These are phyloP conservation scores for Boletus reticulatus DNA, from an alignment of 768 basidiomycete species.

Conservation along the genomic window DNA sequence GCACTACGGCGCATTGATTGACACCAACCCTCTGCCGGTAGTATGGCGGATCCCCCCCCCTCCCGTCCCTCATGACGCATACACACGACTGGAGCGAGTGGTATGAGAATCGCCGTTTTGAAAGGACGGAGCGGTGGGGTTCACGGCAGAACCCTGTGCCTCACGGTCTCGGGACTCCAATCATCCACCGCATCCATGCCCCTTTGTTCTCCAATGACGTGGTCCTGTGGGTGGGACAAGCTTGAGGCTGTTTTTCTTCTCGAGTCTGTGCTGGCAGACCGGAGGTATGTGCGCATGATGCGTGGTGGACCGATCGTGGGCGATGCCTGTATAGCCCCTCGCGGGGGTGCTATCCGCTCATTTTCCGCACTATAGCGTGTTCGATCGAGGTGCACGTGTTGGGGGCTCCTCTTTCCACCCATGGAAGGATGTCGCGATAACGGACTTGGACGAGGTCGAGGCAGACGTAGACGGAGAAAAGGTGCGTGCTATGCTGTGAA, in stretches of 20 bases:
- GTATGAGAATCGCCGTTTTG: conserved; percentile 3
- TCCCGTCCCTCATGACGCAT: too few species aligned
- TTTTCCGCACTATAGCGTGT: not conserved
- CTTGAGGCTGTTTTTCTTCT: not conserved
- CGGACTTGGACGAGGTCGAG: not conserved
- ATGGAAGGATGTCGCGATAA: not conserved
- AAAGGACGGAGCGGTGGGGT: not conserved
- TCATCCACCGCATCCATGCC: too few species aligned
- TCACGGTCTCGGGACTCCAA: not conserved
- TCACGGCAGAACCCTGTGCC: not conserved
- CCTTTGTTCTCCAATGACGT: not conserved
- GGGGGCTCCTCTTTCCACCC: not conserved
- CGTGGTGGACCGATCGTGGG: not conserved
- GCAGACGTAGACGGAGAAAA: not conserved
- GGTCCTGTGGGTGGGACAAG: not conserved
- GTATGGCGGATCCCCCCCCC: too few species aligned
- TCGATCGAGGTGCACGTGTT: not conserved
- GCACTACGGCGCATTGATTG: not conserved
- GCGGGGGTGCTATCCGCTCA: not conserved
- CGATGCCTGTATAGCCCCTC: conserved; percentile 4
- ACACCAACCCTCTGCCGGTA: too few species aligned
- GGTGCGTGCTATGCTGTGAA: too few species aligned
- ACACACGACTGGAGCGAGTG: too few species aligned
- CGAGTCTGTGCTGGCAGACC: not conserved
- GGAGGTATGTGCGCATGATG: not conserved